Conservation (phyloP, 78 protist genomes). For the Planoprotostelium fungivorum region DNA sequence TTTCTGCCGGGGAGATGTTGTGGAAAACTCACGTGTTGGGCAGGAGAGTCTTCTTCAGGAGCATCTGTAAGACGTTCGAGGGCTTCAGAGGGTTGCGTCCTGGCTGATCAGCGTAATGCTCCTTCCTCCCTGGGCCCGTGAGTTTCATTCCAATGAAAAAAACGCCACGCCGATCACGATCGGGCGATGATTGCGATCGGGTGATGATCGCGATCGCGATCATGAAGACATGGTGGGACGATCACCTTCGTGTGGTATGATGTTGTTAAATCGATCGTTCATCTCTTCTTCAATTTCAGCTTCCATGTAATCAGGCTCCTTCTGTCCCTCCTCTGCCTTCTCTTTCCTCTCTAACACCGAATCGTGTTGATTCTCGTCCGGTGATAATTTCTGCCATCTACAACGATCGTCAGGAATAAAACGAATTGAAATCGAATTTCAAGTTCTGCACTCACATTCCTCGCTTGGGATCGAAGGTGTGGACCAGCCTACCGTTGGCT, state of each 20-base stretch:
- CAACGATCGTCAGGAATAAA: neutral
- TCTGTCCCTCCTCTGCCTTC: neutral
- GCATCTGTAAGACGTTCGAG: neutral
- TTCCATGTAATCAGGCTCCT: neutral
- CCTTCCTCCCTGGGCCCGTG: no score
- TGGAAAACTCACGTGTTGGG: neutral
- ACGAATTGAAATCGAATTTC: no score
- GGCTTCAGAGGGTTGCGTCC: neutral
- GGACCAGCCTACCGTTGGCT: neutral
- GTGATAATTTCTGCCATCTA: neutral
- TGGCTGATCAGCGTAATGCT: neutral
- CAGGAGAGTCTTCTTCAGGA: neutral
- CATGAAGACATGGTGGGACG: no score
- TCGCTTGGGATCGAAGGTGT: neutral
- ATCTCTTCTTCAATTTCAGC: neutral
- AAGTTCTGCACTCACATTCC: neutral
- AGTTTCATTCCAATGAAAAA: no score
- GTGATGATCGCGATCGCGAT: no score
- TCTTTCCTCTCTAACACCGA: neutral
- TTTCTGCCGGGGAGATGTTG: no score
- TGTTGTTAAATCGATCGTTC: neutral
- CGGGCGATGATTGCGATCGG: no score
- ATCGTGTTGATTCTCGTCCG: neutral
- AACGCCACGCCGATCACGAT: no score
- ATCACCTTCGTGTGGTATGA: neutral